A percentile compares a stretch with the other conserved stretches of the same genome.
Conservation (phyloP, 805 yeast genomes). For the Barnettozyma vustinii region DNA sequence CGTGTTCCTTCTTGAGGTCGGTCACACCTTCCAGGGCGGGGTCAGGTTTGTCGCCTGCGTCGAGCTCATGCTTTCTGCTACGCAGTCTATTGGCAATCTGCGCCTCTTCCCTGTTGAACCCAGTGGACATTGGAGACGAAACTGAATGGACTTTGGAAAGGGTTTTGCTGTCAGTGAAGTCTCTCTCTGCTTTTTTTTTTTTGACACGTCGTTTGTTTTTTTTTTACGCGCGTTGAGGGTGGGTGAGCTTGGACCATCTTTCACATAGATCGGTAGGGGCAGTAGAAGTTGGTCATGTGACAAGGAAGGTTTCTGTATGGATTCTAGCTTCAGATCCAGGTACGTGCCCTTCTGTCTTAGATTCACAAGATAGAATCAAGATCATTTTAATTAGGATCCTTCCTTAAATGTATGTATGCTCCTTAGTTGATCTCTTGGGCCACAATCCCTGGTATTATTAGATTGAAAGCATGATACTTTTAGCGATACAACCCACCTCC, state of each 20-base stretch:
- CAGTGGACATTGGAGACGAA: background rate
- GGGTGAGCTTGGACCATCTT: background rate
- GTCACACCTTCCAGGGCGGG: conserved; percentile 7
- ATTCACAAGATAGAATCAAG: too few relatives aligned
- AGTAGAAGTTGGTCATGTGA: background rate
- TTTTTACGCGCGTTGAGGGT: background rate
- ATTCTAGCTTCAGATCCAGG: too few relatives aligned
- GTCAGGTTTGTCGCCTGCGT: background rate
- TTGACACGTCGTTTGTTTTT: conserved; percentile 1
- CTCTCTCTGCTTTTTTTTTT: background rate
- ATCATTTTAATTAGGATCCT: too few relatives aligned
- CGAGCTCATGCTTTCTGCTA: background rate
- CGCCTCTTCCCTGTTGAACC: background rate
- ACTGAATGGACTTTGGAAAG: background rate
- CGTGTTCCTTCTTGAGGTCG: conserved; percentile 18
- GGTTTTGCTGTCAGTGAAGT: background rate
- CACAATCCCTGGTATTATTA: too few relatives aligned
- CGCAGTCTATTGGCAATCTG: conserved; percentile 1
- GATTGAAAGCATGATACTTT: too few relatives aligned
- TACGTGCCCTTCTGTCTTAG: too few relatives aligned
- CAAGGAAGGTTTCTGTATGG: too few relatives aligned
- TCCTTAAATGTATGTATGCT: too few relatives aligned
- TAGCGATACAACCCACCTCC: background rate
- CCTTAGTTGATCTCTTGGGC: too few relatives aligned
- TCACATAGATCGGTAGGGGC: background rate